Percentiles rank a stretch among this genome's conserved stretches.
These are phyloP conservation scores for Xylariaceae sp. DNA, from an alignment of 2,329 filamentous ascomycete genomes.

Conservation along the genomic window DNA sequence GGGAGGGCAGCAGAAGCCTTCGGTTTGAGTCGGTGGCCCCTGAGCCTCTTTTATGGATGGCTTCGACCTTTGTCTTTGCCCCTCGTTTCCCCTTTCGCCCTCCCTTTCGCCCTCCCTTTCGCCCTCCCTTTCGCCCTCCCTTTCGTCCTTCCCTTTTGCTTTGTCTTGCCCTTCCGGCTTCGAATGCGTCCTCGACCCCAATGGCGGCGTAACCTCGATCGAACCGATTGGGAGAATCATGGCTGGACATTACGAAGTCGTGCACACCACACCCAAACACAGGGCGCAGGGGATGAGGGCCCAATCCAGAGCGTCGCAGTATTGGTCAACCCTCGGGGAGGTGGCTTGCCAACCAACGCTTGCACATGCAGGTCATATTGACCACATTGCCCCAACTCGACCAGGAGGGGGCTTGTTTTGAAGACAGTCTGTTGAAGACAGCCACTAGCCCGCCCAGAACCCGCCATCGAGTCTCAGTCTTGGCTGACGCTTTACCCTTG, in stretches of 20 bases:
- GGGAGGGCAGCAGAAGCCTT: background rate
- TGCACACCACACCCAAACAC: background rate
- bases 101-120: background rate
- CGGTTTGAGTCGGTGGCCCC: background rate
- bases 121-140: background rate
- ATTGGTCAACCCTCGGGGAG: background rate
- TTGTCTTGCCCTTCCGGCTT: background rate
- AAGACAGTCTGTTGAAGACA: no score
- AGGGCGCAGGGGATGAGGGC: background rate
- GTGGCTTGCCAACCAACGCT: background rate
- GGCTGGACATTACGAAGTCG: background rate
- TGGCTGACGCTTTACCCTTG: background rate
- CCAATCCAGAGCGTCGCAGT: background rate
- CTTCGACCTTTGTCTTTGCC: background rate
- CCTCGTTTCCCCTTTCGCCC: background rate
- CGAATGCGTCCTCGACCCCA: background rate
- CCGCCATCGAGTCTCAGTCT: background rate
- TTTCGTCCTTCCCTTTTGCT: background rate
- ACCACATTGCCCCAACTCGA: background rate
- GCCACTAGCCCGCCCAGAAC: no score
- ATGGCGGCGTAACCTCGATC: background rate
- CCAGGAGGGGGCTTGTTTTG: background rate
- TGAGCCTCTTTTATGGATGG: constrained; percentile 9
- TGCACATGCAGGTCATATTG: background rate
- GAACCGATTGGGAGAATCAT: background rate